phyloP scores from a whole-genome alignment of 2,329 filamentous ascomycete species.

The Plenodomus lindquistii region DNA sequence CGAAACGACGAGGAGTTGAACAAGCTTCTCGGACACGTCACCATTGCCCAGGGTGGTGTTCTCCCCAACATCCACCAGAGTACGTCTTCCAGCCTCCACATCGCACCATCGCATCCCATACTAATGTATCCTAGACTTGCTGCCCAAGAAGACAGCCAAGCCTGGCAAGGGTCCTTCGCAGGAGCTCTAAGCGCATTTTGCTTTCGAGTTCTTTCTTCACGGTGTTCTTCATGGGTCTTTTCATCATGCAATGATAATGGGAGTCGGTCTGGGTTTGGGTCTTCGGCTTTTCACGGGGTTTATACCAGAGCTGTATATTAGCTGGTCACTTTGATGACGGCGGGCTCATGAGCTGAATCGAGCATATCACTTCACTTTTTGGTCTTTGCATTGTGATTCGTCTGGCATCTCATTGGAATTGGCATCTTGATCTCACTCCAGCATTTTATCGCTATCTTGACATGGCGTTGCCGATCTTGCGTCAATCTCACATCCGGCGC shows the following conservation, averaged over 20 bases:
- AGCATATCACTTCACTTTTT: slow-evolving; percentile 36
- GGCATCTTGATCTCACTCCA: too few species aligned
- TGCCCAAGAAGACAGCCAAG: slow-evolving; percentile 99
- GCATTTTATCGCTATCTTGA: too few species aligned
- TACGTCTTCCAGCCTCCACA: slow-evolving; percentile 57
- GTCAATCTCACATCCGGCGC: too few species aligned
- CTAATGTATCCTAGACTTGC: slow-evolving; percentile 72
- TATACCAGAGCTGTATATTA: slow-evolving; percentile 65
- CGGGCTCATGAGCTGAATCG: slow-evolving; percentile 49
- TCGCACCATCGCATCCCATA: slow-evolving; percentile 10
- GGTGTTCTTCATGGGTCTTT: slow-evolving; percentile 57
- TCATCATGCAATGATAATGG: slow-evolving; percentile 74
- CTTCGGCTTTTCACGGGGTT: slow-evolving; percentile 56
- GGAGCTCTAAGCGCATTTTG: slow-evolving; percentile 73
- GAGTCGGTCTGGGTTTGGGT: slow-evolving; percentile 65
- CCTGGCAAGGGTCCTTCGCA: slow-evolving; percentile 88
- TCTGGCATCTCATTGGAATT: too few species aligned
- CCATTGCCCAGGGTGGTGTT: slow-evolving; percentile 96
- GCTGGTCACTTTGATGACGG: slow-evolving; percentile 56
- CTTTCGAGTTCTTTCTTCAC: slow-evolving; percentile 44
- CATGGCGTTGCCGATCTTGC: too few species aligned
- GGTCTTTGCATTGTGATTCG: not conserved
- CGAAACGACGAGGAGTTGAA: slow-evolving; percentile 99
- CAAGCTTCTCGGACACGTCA: slow-evolving; percentile 95
- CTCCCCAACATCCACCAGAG: slow-evolving; percentile 97